phyloP scores from a whole-genome alignment of 2,329 filamentous ascomycete species.

The Epichloe gansuensis region DNA sequence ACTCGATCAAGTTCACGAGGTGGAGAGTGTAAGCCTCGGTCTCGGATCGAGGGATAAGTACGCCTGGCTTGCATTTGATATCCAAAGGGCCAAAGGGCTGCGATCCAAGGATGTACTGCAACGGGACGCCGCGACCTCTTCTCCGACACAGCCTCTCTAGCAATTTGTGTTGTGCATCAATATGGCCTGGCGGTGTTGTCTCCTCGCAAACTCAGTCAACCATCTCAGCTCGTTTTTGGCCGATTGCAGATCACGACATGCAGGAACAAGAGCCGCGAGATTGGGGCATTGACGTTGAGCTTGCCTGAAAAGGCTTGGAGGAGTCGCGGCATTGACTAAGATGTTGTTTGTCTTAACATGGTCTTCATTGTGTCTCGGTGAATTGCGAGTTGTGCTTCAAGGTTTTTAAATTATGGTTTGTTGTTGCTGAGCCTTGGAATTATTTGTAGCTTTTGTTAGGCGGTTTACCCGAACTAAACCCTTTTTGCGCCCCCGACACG shows the following conservation, averaged over 20 bases:
- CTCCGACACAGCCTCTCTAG: conserved; percentile 30
- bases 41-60: conserved; percentile 75
- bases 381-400: neutral
- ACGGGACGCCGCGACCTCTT: conserved; percentile 52
- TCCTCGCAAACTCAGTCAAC: conserved; percentile 50
- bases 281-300: conserved; percentile 42
- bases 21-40: conserved; percentile 57
- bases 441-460: too few relatives aligned
- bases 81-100: conserved; percentile 82
- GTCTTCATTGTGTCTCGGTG: neutral
- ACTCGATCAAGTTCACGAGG: conserved; percentile 35
- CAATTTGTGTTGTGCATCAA: conserved; percentile 14
- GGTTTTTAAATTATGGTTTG: neutral
- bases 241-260: conserved; percentile 49
- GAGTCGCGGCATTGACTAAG: conserved; percentile 46
- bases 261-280: conserved; percentile 48
- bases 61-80: conserved; percentile 61
- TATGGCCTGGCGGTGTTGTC: conserved; percentile 8
- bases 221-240: conserved; percentile 61
- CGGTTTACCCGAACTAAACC: conserved; percentile 19
- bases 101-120: conserved; percentile 82
- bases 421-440: too few relatives aligned
- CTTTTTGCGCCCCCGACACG: conserved; percentile 7
- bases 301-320: conserved; percentile 42
- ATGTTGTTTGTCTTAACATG: neutral